phyloP scores from a whole-genome alignment of 306 rosid species.

The Rosa multiflora region DNA sequence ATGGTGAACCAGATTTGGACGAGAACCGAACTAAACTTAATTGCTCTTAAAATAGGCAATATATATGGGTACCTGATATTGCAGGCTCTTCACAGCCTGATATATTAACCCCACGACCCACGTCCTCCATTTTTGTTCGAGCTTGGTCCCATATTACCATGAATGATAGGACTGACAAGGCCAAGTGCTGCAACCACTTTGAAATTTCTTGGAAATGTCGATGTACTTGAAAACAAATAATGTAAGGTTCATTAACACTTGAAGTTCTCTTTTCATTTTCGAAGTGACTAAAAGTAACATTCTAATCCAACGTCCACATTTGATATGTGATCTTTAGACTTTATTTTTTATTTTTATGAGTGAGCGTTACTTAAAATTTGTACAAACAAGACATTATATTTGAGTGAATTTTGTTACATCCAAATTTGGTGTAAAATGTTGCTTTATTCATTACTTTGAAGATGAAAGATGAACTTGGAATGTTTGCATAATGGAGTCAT shows the following conservation, averaged over 20 bases:
- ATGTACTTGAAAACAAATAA: background rate
- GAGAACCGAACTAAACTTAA: background rate
- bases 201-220: background rate
- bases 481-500: background rate
- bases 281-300: background rate
- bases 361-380: too few species aligned
- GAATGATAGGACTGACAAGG: background rate
- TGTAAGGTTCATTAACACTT: background rate
- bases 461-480: background rate
- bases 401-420: too few species aligned
- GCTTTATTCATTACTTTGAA: background rate
- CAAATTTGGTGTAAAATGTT: background rate
- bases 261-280: background rate
- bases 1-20: background rate
- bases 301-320: background rate
- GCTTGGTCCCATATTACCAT: conserved; percentile 1
- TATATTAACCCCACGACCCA: background rate
- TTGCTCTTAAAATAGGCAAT: background rate
- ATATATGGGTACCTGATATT: background rate
- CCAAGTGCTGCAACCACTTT: background rate
- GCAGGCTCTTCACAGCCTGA: background rate
- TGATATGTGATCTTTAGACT: too few species aligned
- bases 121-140: background rate
- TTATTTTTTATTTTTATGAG: too few species aligned
- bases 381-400: too few species aligned